These are phyloP conservation scores for Dryadomyces quercus-mongolicae DNA, from an alignment of 2,329 filamentous ascomycete species.

Conservation along the genomic window DNA sequence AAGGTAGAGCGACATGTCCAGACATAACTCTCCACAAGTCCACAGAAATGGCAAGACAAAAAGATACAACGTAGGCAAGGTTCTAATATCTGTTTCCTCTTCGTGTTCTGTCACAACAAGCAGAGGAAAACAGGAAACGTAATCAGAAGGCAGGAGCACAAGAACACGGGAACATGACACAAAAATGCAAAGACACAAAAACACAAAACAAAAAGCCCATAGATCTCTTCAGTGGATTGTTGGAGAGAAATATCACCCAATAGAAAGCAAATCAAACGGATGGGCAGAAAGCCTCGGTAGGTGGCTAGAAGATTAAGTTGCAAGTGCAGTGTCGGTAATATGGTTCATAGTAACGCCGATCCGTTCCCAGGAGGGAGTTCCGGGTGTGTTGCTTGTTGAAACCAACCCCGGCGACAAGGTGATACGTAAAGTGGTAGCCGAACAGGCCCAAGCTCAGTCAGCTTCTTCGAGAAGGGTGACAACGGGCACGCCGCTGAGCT, in stretches of 20 bases:
- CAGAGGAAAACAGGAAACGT: not conserved
- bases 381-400: not conserved
- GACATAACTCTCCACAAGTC: too few species aligned
- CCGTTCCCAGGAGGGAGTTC: not conserved
- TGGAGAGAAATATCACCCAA: too few species aligned
- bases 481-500: conserved; percentile 67
- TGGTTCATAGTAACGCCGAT: not conserved
- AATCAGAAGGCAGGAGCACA: not conserved
- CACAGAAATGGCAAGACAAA: not conserved
- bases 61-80: not conserved
- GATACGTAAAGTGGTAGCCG: not conserved
- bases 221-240: too few species aligned
- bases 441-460: conserved; percentile 2
- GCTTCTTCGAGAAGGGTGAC: conserved; percentile 60
- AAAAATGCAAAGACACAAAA: too few species aligned
- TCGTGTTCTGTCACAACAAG: not conserved
- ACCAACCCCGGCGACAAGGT: not conserved
- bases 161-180: not conserved
- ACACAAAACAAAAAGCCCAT: too few species aligned
- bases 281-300: too few species aligned
- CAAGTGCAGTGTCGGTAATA: not conserved
- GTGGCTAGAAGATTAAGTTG: too few species aligned
- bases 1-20: too few species aligned
- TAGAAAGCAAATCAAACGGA: too few species aligned
- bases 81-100: not conserved